These are phyloP conservation scores for Zasmidium cellare DNA, from an alignment of 2,329 filamentous ascomycete species.

Conservation along the genomic window DNA sequence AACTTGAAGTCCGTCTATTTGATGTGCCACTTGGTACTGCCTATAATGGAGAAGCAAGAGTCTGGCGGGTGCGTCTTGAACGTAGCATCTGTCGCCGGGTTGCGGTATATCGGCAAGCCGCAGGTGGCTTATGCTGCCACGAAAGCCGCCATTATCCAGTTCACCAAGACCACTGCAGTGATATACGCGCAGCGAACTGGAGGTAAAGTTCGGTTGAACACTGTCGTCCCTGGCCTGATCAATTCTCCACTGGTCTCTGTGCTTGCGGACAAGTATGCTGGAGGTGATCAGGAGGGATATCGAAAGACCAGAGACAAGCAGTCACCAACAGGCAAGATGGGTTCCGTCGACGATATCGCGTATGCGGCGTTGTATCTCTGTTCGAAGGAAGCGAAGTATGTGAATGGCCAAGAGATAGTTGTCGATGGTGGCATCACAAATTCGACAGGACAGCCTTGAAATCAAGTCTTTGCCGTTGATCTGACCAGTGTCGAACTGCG, in stretches of 20 bases:
- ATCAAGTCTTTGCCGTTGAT: no score
- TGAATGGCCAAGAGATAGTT: slow-evolving; percentile 57
- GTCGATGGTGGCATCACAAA: slow-evolving; percentile 31
- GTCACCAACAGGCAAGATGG: slow-evolving; percentile 61
- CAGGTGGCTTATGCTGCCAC: slow-evolving; percentile 64
- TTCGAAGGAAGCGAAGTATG: slow-evolving; percentile 59
- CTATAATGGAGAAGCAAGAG: slow-evolving; percentile 54
- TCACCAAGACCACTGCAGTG: slow-evolving; percentile 74
- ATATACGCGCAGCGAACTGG: slow-evolving; percentile 46
- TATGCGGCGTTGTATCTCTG: slow-evolving; percentile 59
- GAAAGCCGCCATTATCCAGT: slow-evolving; percentile 76
- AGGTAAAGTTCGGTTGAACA: slow-evolving; percentile 53
- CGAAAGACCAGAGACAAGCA: slow-evolving; percentile 54
- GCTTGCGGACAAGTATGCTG: slow-evolving; percentile 48
- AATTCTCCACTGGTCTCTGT: slow-evolving; percentile 54
- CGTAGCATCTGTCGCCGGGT: slow-evolving; percentile 49
- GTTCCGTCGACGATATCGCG: slow-evolving; percentile 61
- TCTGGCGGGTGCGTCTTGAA: slow-evolving; percentile 42
- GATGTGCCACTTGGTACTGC: slow-evolving; percentile 53
- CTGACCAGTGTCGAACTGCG: no score
- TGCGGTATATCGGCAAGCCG: slow-evolving; percentile 54
- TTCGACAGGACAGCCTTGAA: slow-evolving; percentile 23
- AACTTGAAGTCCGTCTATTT: slow-evolving; percentile 60
- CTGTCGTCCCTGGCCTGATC: slow-evolving; percentile 58
- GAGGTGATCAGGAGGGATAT: slow-evolving; percentile 52